Base-by-base conservation (phyloP, 805 yeast species). In the Lipomyces kockii region DNA sequence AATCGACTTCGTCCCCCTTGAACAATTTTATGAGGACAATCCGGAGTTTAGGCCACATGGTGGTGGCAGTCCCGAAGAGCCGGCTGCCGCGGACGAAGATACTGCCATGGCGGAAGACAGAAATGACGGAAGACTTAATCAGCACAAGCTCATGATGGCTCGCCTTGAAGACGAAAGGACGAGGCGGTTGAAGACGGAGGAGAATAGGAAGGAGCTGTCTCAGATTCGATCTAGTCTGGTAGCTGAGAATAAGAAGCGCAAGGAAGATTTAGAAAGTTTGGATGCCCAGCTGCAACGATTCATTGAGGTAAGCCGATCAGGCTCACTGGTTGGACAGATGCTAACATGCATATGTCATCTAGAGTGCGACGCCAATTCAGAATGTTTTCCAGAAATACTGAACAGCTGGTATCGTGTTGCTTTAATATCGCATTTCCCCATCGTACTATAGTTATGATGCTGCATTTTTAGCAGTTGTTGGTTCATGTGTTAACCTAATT, bases 361-460 rank as follows among this genome's bases (percentile, higher is more conserved):
- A 66, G 68, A 67, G 70, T 27, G 70, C 70, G 12, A 58, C 61
- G 3, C 70, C 67, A 32, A 67, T 67, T 34, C 63, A 67, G 51
- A 59, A 25, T n/a, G 65, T 62, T 2, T 52, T 65, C 27, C 60
- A 65, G 29, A 61, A 61, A 49, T 59, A 53, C 52, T 60, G 58
- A 60, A 11, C 29, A n/a, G 6, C 61, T 20, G 27, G 22, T 29
- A 20, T 7, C n/a, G 22, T 17, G 2, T 4, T n/a, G 14, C 20
- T 2, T 43, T 9, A 17, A 43, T 2, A 7, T n/a, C 3, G 49
- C 14, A n/a, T 17, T 1, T 6, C 49, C 9, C 7, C 22, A 17
- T 17, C n/a, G 49, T 9, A 37, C 43, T 6, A 9, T 37, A 12
- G 5, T 37, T 11, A 37, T 29, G 32, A 29, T 7, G 32, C 7